A percentile compares a stretch with the other conserved stretches of the same genome.
Conservation (phyloP, 192 early-diverging fungal genomes). For the Backusella morwellensis region DNA sequence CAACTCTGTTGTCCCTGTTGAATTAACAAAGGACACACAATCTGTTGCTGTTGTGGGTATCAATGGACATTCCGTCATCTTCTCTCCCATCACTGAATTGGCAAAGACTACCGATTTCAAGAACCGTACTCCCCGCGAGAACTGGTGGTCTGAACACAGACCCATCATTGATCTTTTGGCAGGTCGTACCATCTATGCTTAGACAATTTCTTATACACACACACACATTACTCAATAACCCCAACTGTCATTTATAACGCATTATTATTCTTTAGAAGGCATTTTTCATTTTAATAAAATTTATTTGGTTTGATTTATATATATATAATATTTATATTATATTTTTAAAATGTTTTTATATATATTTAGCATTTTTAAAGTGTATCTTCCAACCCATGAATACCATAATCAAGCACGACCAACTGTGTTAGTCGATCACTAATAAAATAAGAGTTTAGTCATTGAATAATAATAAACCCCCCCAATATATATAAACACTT, state of each 20-base stretch:
- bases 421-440: slow-evolving; percentile 61
- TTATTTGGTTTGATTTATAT: background rate
- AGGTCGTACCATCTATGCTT: slow-evolving; percentile 16
- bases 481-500: too few relatives aligned
- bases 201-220: background rate
- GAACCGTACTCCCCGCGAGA: slow-evolving; percentile 65
- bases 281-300: slow-evolving; percentile 4
- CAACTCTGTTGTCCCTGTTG: slow-evolving; percentile 50
- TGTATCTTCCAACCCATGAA: slow-evolving; percentile 55
- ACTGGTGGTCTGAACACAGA: slow-evolving; percentile 61
- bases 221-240: background rate
- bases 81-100: slow-evolving; percentile 69
- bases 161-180: slow-evolving; percentile 26
- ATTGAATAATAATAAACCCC: background rate
- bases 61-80: slow-evolving; percentile 68
- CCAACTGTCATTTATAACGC: background rate
- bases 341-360: background rate
- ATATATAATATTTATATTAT: background rate
- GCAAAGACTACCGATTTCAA: slow-evolving; percentile 75
- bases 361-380: background rate
- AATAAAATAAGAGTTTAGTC: slow-evolving; percentile 3
- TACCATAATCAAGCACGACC: slow-evolving; percentile 80
- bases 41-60: slow-evolving; percentile 83
- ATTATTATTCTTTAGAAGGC: background rate
- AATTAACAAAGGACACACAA: slow-evolving; percentile 56